Evolutionary conservation across 148 eudicot genomes (phyloP), one percentile per base, ranked within the genome.

Genomic region (Linanthus parryae): DNA sequence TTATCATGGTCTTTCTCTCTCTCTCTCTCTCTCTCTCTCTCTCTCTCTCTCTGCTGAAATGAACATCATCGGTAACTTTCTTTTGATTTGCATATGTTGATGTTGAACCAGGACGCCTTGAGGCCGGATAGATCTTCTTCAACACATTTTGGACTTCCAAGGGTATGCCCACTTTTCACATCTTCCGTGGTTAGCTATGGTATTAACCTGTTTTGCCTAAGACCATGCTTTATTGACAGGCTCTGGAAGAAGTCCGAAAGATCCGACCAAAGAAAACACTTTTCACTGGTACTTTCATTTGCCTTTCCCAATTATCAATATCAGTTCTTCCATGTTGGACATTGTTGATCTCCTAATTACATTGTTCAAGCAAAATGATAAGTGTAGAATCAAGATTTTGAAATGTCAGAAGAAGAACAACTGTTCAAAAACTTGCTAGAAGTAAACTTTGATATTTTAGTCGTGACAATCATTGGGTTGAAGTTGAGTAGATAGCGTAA

Each of bases 141-240:
- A n/a, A 94, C 99, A 21, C 99, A 94, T 74, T 94, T 94, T 54
- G 99, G 99, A 65, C 99, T 94, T 72, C 96, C 96, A 52, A 80
- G 78, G 72, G 99, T 88, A 61, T 40, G 64, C 16, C 24, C 53
- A 40, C 31, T 16, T 54, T 7, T 18, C 25, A 7, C 36, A 35
- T 11, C 5, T 20, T 15, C 17, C 1, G 18, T 38, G 15, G 7
- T 51, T 52, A 26, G 22, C 30, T 2, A 21, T 23, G 50, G 1
- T 40, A 44, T 16, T 42, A 6, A n/a, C 22, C 39, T 8, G 8
- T 2, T 30, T 24, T 48, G 16, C 31, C n/a, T 36, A 5, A 29
- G 26, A 19, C 1, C 25, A 49, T 46, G 16, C 41, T 47, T 19
- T 53, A 36, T 52, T 65, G 59, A 15, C 77, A 94, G 99, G 89